Evolutionary conservation across 2,329 filamentous ascomycete genomes (phyloP).

Genomic region (Nannizziopsis barbatae): DNA sequence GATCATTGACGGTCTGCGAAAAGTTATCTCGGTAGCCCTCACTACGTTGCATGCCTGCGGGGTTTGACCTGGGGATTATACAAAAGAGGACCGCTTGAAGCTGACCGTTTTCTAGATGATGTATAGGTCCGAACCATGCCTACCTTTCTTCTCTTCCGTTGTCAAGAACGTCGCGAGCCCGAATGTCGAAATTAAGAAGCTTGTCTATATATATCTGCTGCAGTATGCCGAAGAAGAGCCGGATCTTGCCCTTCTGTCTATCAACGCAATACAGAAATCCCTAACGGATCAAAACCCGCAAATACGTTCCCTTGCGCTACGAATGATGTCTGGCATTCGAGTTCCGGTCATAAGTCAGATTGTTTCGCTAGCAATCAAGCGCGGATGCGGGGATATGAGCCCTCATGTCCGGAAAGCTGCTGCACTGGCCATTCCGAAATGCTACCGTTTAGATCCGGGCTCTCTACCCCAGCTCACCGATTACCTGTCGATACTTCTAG

Average conservation of each 20-base stretch:
- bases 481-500: constrained; percentile 64
- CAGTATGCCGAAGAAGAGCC: constrained; percentile 94
- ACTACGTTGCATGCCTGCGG: neutral
- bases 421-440: constrained; percentile 89
- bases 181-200: constrained; percentile 89
- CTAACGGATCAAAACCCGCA: constrained; percentile 86
- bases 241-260: constrained; percentile 86
- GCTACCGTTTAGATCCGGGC: constrained; percentile 77
- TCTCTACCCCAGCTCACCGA: constrained; percentile 77
- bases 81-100: constrained; percentile 1
- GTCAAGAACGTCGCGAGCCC: constrained; percentile 96
- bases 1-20: constrained; percentile 78
- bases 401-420: constrained; percentile 86
- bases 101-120: constrained; percentile 58
- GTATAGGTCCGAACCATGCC: constrained; percentile 77
- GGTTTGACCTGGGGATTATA: neutral
- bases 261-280: constrained; percentile 98
- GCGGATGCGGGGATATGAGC: constrained; percentile 86
- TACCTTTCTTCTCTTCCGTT: constrained; percentile 92
- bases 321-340: constrained; percentile 95
- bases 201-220: constrained; percentile 96
- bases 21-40: constrained; percentile 63
- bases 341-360: constrained; percentile 98
- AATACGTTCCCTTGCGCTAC: constrained; percentile 78
- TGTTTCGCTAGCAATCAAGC: constrained; percentile 89